phyloP scores from a whole-genome alignment of 805 yeast genomes.

The Candida coleopterorum region DNA sequence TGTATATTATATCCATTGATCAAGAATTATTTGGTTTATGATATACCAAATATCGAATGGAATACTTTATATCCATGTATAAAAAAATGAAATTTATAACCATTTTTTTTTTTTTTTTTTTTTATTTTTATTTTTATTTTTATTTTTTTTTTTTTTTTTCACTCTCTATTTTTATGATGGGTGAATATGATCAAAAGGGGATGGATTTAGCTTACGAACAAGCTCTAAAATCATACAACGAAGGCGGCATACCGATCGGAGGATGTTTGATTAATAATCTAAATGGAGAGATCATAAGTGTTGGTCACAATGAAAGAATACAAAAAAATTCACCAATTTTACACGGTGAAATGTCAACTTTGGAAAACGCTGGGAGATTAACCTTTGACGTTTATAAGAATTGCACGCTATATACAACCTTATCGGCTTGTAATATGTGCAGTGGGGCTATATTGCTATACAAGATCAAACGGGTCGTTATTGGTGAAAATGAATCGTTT shows the following conservation, averaged over 20 bases:
- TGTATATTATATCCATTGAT: slow-evolving; percentile 82
- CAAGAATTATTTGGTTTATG: slow-evolving; percentile 71
- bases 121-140: too few species aligned
- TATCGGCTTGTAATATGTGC: slow-evolving; percentile 95
- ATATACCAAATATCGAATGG: slow-evolving; percentile 64
- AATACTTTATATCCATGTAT: slow-evolving; percentile 62
- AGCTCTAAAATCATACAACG: slow-evolving; percentile 55
- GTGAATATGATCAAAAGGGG: slow-evolving; percentile 56
- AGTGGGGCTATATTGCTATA: slow-evolving; percentile 88
- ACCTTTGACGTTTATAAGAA: slow-evolving; percentile 73
- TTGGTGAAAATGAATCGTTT: slow-evolving; percentile 85
- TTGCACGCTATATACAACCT: slow-evolving; percentile 87
- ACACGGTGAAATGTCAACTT: slow-evolving; percentile 88
- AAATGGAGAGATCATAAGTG: slow-evolving; percentile 78
- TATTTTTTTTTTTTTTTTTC: too few species aligned
- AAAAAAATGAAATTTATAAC: too few species aligned
- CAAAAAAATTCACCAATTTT: slow-evolving; percentile 80
- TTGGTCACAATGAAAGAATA: slow-evolving; percentile 87
- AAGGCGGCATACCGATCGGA: slow-evolving; percentile 92
- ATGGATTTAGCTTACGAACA: slow-evolving; percentile 68
- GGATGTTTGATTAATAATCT: slow-evolving; percentile 60
- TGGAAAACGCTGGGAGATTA: slow-evolving; percentile 88
- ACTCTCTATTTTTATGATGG: too few species aligned
- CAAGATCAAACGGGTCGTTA: slow-evolving; percentile 79
- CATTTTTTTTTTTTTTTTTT: too few species aligned